A percentile compares a stretch with the other conserved stretches of the same genome.
phyloP scores from a whole-genome alignment of 768 basidiomycete genomes.

The Termitomyces sp. region DNA sequence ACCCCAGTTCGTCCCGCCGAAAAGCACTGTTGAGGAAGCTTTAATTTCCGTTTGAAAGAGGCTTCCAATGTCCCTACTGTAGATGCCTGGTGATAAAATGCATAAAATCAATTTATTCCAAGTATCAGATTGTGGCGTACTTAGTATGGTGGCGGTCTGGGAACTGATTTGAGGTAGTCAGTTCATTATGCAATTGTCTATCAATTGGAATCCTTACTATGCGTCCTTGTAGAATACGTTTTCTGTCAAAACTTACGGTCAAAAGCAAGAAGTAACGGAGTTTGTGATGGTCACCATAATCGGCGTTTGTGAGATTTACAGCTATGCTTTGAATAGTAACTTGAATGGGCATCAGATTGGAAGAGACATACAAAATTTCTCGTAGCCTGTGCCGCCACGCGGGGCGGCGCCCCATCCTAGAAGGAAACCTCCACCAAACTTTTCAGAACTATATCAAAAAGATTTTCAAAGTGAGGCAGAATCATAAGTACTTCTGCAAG shows the following conservation, averaged over 20 bases:
- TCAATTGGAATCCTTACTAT: constrained; percentile 27
- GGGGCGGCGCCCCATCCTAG: constrained; percentile 37
- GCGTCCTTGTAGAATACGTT: constrained; percentile 49
- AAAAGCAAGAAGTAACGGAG: background rate
- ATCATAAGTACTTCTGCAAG: constrained; percentile 34
- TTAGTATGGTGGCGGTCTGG: constrained; percentile 47
- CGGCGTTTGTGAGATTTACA: constrained; percentile 35
- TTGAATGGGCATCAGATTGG: background rate
- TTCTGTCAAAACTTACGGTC: constrained; percentile 24
- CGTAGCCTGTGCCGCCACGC: constrained; percentile 44
- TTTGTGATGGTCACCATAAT: constrained; percentile 27
- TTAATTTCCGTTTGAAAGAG: background rate
- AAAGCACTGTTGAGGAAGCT: constrained; percentile 34
- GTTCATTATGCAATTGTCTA: background rate
- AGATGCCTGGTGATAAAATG: constrained; percentile 30
- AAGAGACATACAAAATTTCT: constrained; percentile 37
- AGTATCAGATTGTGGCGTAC: constrained; percentile 21
- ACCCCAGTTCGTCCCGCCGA: constrained; percentile 64
- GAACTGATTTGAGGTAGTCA: constrained; percentile 18
- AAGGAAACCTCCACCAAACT: constrained; percentile 48
- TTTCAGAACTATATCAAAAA: background rate
- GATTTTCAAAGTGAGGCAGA: background rate
- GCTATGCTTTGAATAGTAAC: constrained; percentile 16
- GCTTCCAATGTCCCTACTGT: constrained; percentile 29
- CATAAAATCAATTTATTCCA: background rate